Evolutionary conservation across 78 protist genomes (phyloP).

Genomic region (slime mould (Dictyostelium discoideum)): DNA sequence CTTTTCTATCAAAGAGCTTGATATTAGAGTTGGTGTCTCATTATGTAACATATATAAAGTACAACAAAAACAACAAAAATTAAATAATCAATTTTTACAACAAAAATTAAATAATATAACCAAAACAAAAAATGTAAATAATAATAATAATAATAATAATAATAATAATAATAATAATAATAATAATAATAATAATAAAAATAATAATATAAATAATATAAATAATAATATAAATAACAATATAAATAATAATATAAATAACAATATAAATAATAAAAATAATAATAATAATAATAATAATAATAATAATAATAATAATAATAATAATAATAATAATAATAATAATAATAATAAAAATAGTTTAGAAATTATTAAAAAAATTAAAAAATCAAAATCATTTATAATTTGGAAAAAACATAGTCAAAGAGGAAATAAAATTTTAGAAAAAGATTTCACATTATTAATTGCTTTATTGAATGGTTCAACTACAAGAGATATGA

Average conservation of each 20-base stretch:
- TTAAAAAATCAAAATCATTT: conserved; percentile 26
- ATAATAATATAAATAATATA: not conserved
- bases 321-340: not conserved
- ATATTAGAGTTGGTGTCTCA: conserved; percentile 25
- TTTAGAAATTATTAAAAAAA: not conserved
- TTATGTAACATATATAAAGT: conserved; percentile 8
- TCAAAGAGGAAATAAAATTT: not conserved
- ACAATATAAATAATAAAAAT: not conserved
- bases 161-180: not conserved
- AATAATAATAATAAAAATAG: not conserved
- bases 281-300: not conserved
- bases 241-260: not conserved
- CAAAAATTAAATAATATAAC: not conserved
- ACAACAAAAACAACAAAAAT: conserved; percentile 11
- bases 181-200: conserved; percentile 1
- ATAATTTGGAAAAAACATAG: conserved; percentile 8
- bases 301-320: not conserved
- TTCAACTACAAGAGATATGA: conserved; percentile 7
- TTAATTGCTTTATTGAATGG: not conserved
- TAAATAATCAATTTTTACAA: not conserved
- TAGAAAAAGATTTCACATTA: not conserved
- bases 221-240: not conserved
- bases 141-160: not conserved
- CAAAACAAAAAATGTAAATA: not conserved
- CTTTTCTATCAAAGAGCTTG: not conserved